Evolutionary conservation across 768 basidiomycete genomes (phyloP).

Genomic region (Termitomyces sp.): DNA sequence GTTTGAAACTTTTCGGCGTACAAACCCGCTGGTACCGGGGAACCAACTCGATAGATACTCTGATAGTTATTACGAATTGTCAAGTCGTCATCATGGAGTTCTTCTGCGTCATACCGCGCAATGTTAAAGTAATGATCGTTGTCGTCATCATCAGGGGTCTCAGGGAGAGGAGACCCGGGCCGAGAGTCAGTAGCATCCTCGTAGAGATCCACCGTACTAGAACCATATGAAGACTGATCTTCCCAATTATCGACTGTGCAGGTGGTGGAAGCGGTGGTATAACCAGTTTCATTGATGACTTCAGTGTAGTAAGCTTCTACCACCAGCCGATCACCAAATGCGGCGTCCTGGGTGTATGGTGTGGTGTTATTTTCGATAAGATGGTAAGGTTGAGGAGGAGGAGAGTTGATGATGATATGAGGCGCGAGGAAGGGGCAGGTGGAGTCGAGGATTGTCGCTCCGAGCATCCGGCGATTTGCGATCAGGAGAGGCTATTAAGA

Average conservation of each 20-base stretch:
- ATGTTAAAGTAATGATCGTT: constrained; percentile 11
- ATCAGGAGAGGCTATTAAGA: constrained; percentile 24
- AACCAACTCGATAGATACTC: constrained; percentile 1
- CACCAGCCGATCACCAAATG: constrained; percentile 27
- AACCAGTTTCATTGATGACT: constrained; percentile 18
- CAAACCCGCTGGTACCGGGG: constrained; percentile 2
- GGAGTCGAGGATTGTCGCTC: constrained; percentile 39
- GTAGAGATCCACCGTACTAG: constrained; percentile 9
- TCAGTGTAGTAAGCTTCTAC: constrained; percentile 22
- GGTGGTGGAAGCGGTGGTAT: not conserved
- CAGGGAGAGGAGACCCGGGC: constrained; percentile 17
- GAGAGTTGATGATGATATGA: constrained; percentile 39
- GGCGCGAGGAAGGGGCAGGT: constrained; percentile 34
- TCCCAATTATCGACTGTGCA: not conserved
- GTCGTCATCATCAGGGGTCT: constrained; percentile 21
- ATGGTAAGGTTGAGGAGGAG: constrained; percentile 36
- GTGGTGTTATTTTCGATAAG: constrained; percentile 29
- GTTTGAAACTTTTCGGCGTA: constrained; percentile 4
- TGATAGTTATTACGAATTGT: not conserved
- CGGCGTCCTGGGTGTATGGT: constrained; percentile 30
- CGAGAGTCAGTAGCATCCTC: constrained; percentile 13
- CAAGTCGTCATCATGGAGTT: not conserved
- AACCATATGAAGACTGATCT: not conserved
- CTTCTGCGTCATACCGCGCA: constrained; percentile 8
- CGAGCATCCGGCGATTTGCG: constrained; percentile 14